These are phyloP conservation scores for Forsythia suspensa DNA, from an alignment of 257 asterid species.

Conservation along the genomic window DNA sequence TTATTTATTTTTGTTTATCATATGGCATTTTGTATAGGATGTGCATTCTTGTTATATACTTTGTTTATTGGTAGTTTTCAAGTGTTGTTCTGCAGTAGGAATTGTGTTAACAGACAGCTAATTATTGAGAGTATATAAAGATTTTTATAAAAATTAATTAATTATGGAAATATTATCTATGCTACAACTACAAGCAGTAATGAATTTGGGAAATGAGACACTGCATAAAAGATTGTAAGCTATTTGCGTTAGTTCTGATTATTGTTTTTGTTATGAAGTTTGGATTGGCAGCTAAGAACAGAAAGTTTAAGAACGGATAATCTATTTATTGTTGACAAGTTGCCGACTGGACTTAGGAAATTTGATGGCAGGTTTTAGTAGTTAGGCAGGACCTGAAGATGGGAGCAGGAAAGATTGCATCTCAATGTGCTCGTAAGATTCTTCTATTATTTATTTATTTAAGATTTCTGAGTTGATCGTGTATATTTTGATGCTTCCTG, in stretches of 20 bases:
- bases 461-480: conserved; percentile 5
- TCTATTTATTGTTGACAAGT: neutral
- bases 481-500: neutral
- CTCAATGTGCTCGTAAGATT: conserved; percentile 97
- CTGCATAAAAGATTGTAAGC: neutral
- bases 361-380: conserved; percentile 69
- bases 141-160: neutral
- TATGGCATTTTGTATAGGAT: neutral
- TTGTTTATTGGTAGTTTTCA: neutral
- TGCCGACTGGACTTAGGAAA: conserved; percentile 17
- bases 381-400: conserved; percentile 96
- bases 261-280: neutral
- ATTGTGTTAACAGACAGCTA: conserved; percentile 3
- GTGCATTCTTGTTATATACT: neutral
- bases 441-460: conserved; percentile 7
- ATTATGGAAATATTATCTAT: neutral
- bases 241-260: neutral
- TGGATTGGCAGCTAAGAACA: neutral
- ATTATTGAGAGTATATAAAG: neutral
- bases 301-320: neutral
- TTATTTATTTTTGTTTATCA: neutral
- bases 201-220: conserved; percentile 5
- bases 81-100: neutral
- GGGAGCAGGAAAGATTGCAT: conserved; percentile 94
- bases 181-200: neutral